Evolutionary conservation across 2,329 filamentous ascomycete species (phyloP), one percentile per base, ranked within the genome.

Genomic region (Ceratocystis albifundus): DNA sequence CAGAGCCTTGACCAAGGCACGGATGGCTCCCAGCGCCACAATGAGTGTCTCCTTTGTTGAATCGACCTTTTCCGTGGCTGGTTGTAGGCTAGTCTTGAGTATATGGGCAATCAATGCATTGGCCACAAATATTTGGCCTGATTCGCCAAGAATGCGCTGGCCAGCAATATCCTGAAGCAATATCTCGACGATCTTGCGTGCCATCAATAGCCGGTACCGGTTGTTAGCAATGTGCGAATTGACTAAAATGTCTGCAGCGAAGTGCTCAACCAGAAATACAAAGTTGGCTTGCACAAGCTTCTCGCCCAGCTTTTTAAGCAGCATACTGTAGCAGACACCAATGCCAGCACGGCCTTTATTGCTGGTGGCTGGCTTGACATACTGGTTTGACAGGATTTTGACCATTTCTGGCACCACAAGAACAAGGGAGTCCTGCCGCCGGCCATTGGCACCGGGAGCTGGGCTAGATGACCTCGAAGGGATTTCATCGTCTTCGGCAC

Each of bases 21-120:
- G 84, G 4, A 97, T 77, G 0, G 91, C 88, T 70, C 88, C 89
- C 32, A 99, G 78, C 6, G 91, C 82, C 17, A 88, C 87, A 61
- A 90, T 88, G 48, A 99, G 77, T 1, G 87, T 87, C 71, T 95
- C 86, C 75, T 99, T 99, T 61, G 85, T 87, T 5, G 94, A 94
- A 74, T 97, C 93, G 1, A 88, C 84, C 50, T 89, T 84, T 74
- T 97, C 93, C 71, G 92, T 89, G 61, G 96, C 77, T 4, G 88
- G 87, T 74, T 96, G 90, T 0, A 94, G 93, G 71, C 96, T 97
- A 74, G 97, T 94, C 74, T 96, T 97, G 62, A 99, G 80, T 59
- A 96, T 81, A 67, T 90, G 87, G 73, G 96, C 96, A 72, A 96
- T 84, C 65, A 99, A 77, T 69, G 85, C 84, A 71, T 86, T 90